Evolutionary conservation across 352 stramenopile genomes (phyloP), one percentile per base, ranked within the genome.

Genomic region (Hyaloperonospora brassicae): DNA sequence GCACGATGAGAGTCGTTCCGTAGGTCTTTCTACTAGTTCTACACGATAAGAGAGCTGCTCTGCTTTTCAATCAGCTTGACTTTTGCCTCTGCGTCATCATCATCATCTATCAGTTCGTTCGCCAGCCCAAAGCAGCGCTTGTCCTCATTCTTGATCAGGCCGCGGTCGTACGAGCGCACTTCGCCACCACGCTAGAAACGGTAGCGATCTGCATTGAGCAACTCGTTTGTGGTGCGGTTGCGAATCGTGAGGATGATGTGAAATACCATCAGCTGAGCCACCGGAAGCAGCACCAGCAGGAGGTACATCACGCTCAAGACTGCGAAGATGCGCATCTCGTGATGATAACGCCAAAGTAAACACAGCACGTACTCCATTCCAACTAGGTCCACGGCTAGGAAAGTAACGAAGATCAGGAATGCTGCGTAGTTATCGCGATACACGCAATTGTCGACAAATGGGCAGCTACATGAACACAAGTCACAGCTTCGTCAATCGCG

Each of bases 371-470:
- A 87, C 51, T 86, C 74, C 31, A 86, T 62, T 22, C 66, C 48
- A 27, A 74, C 14, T 12, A 87, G 23, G 38, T 87, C 64, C 13
- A 87, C 1, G 4, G 61, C 39, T 46, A 91, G 59, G 38, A 66
- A 59, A 21, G 35, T 57, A 5, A 87, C 63, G 45, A 89, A 70
- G 60, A 35, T 89, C 57, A 39, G 92, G 91, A 39, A 62, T 63
- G 53, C n/a, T n/a, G 97, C 96, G 71, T 99, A 97, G 72, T 99
- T 99, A 61, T 90, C 83, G 43, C 97, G 92, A 23, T 95, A 96
- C 2, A 99, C 88, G 58, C 96, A 99, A 71, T 99, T 99, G 76
- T n/a, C n/a, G n/a, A n/a, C n/a, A n/a, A n/a, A n/a, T n/a, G n/a
- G n/a, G n/a, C n/a, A n/a, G n/a, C n/a, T n/a, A n/a, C n/a, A n/a